A percentile compares a stretch with the other conserved stretches of the same genome.
phyloP scores from a whole-genome alignment of 2,329 filamentous ascomycete genomes.

The Apiospora kogelbergensis region DNA sequence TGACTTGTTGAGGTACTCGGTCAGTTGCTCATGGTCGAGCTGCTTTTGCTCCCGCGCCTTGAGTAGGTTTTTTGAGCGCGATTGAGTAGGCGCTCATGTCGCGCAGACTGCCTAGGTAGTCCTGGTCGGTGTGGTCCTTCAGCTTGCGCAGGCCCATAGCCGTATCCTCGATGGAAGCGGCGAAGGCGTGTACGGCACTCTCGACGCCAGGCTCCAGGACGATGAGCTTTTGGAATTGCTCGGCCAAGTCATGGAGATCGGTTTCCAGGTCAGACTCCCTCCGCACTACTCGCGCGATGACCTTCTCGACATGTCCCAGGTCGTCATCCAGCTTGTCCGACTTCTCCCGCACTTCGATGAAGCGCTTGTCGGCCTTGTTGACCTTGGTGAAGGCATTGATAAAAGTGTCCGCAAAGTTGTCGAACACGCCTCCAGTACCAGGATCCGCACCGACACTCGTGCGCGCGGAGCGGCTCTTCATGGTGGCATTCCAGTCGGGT shows the following conservation, averaged over 20 bases:
- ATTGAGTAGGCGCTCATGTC: constrained; percentile 95
- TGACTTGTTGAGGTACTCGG: constrained; percentile 92
- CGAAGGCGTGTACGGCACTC: constrained; percentile 79
- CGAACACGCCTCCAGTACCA: constrained; percentile 73
- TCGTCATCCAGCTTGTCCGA: constrained; percentile 95
- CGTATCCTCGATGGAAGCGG: constrained; percentile 81
- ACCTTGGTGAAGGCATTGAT: constrained; percentile 97
- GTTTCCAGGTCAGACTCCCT: constrained; percentile 84
- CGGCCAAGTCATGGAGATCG: constrained; percentile 86
- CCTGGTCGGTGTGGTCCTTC: constrained; percentile 89
- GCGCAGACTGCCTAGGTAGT: constrained; percentile 87
- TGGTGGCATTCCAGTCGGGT: constrained; percentile 93
- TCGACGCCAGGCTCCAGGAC: constrained; percentile 86
- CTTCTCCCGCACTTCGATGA: constrained; percentile 90
- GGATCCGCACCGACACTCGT: constrained; percentile 52
- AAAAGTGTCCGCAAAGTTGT: constrained; percentile 93
- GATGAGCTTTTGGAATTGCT: constrained; percentile 93
- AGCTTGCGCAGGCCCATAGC: constrained; percentile 75
- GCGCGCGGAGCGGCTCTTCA: constrained; percentile 74
- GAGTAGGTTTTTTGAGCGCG: constrained; percentile 81
- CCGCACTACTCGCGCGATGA: constrained; percentile 86
- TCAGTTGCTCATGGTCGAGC: constrained; percentile 93
- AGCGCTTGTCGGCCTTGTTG: constrained; percentile 90
- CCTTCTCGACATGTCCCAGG: constrained; percentile 88
- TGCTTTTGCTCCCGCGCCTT: constrained; percentile 97